Evolutionary conservation across 2,329 filamentous ascomycete genomes (phyloP).

Genomic region (Trichoderma harzianum): DNA sequence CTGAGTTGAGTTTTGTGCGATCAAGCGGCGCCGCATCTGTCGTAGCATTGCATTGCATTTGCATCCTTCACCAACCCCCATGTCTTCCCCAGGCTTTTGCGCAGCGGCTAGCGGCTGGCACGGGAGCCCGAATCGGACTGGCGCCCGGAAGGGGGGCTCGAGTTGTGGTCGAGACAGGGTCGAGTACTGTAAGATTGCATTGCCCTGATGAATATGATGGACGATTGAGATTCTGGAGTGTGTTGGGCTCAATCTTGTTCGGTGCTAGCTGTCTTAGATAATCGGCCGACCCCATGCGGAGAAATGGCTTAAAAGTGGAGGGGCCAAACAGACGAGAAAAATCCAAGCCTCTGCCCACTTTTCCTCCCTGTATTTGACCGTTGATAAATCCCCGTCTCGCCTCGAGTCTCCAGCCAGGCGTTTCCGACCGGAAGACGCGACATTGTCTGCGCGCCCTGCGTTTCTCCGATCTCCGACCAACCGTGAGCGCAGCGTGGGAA

Average conservation of each 20-base stretch:
- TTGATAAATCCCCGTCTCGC: conserved; percentile 18
- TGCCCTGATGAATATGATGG: neutral
- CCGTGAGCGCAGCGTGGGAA: neutral
- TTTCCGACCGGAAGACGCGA: conserved; percentile 15
- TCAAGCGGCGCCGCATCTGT: conserved; percentile 1
- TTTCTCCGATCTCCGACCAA: conserved; percentile 10
- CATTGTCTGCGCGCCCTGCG: neutral
- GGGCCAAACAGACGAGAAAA: conserved; percentile 12
- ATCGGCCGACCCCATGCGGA: conserved; percentile 10
- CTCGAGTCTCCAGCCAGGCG: conserved; percentile 13
- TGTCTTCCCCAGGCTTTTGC: conserved; percentile 3
- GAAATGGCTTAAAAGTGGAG: conserved; percentile 16
- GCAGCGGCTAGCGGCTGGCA: neutral
- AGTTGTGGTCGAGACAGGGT: neutral
- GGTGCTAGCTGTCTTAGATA: neutral
- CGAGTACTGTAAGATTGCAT: too few species aligned
- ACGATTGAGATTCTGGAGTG: neutral
- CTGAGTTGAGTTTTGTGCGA: neutral
- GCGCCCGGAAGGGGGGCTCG: neutral
- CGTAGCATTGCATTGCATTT: conserved; percentile 4
- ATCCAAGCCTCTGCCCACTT: conserved; percentile 17
- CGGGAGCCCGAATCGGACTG: neutral
- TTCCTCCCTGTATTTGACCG: conserved; percentile 18
- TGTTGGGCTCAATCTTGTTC: neutral
- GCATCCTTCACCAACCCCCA: neutral